Percentiles rank a stretch among this genome's conserved stretches.
Evolutionary conservation across 2,329 filamentous ascomycete species (phyloP).

Genomic region (Berkeleyomyces basicola): DNA sequence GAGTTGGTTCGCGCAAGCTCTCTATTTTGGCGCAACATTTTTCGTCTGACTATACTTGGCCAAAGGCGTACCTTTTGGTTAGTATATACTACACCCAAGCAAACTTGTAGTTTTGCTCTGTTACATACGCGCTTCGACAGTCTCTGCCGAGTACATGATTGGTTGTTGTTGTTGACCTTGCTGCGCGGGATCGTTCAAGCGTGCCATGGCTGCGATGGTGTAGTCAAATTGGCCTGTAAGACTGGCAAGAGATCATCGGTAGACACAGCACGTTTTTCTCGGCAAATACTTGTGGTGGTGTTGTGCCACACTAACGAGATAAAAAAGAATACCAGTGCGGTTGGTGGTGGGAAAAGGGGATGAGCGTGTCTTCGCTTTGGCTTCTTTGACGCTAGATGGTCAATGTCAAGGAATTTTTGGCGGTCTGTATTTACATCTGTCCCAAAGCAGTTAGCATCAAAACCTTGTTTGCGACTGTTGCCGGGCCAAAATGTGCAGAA

Average conservation of each 20-base stretch:
- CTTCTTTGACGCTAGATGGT: background rate
- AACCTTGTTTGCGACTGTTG: background rate
- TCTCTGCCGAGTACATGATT: constrained; percentile 29
- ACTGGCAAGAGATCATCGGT: background rate
- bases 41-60: constrained; percentile 47
- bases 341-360: background rate
- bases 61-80: constrained; percentile 7
- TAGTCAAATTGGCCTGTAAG: background rate
- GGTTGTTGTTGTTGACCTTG: constrained; percentile 22
- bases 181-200: constrained; percentile 58
- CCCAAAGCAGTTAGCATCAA: background rate
- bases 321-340: background rate
- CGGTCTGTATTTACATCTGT: background rate
- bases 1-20: constrained; percentile 71
- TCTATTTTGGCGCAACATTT: constrained; percentile 68
- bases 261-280: background rate
- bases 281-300: background rate
- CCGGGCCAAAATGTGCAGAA: background rate
- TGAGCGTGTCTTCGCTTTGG: background rate
- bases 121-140: constrained; percentile 51
- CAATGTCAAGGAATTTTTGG: background rate
- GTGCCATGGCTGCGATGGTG: constrained; percentile 46
- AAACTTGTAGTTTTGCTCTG: background rate
- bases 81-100: background rate
- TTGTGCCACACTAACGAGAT: background rate